phyloP scores from a whole-genome alignment of 2,329 filamentous ascomycete genomes.

The Stachybotrys chartarum region DNA sequence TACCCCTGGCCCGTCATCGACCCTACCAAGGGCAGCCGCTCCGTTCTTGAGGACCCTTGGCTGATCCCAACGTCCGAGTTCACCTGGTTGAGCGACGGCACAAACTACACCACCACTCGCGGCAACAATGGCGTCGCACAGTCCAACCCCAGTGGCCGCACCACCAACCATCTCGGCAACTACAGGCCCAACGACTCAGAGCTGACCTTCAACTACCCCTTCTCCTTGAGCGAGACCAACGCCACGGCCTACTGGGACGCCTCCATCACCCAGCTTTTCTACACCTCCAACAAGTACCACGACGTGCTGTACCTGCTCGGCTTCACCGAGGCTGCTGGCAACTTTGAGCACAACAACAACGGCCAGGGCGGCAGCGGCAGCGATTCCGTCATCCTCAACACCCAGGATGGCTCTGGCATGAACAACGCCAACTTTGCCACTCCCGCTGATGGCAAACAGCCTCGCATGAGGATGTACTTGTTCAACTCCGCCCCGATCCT shows the following conservation, averaged over 20 bases:
- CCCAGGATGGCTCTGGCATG: conserved; percentile 46
- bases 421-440: conserved; percentile 55
- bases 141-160: conserved; percentile 32
- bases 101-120: conserved; percentile 42
- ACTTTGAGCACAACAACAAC: conserved; percentile 53
- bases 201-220: conserved; percentile 41
- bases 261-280: conserved; percentile 53
- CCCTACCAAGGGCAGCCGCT: conserved; percentile 39
- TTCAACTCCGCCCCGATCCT: conserved; percentile 40
- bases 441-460: conserved; percentile 40
- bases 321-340: conserved; percentile 51
- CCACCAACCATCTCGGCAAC: conserved; percentile 17
- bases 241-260: conserved; percentile 41
- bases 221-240: conserved; percentile 23
- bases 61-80: conserved; percentile 38
- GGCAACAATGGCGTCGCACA: conserved; percentile 55
- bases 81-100: conserved; percentile 45
- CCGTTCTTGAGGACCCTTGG: conserved; percentile 40
- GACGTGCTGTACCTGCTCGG: conserved; percentile 51
- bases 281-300: conserved; percentile 53
- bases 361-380: conserved; percentile 41
- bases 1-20: conserved; percentile 50
- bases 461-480: conserved; percentile 53
- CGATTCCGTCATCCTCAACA: conserved; percentile 48
- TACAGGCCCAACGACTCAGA: conserved; percentile 37